phyloP scores from a whole-genome alignment of 225 moss, liverwort and hornwort species.

The Bryum argenteum region DNA sequence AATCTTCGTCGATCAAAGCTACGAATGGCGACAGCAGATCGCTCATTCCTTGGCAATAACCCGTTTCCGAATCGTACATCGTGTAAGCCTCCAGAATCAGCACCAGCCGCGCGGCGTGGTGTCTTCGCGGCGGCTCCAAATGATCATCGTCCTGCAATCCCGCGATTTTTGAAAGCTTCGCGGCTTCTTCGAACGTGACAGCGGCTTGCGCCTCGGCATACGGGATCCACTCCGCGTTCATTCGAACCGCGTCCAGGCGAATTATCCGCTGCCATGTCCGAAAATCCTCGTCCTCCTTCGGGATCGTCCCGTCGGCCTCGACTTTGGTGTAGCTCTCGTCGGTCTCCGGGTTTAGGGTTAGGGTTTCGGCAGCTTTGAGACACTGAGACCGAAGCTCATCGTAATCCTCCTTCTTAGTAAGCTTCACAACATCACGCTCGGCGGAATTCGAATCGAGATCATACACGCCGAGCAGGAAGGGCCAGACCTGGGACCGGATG shows the following conservation, averaged over 20 bases:
- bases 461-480: conserved; percentile 90
- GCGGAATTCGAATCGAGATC: conserved; percentile 68
- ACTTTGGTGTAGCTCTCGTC: conserved; percentile 18
- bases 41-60: conserved; percentile 99
- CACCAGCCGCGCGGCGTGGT: conserved; percentile 94
- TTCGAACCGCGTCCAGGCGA: conserved; percentile 86
- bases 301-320: conserved; percentile 28
- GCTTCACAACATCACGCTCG: conserved; percentile 64
- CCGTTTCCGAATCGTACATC: conserved; percentile 81
- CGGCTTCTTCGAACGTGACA: conserved; percentile 82
- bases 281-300: conserved; percentile 74
- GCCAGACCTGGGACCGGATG: conserved; percentile 89
- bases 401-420: conserved; percentile 57
- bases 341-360: conserved; percentile 27
- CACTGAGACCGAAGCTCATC: conserved; percentile 50
- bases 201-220: conserved; percentile 82
- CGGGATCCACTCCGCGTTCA: conserved; percentile 99
- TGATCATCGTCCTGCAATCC: conserved; percentile 87
- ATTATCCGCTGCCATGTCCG: conserved; percentile 94
- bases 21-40: conserved; percentile 95
- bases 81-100: conserved; percentile 92
- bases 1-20: conserved; percentile 83
- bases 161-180: conserved; percentile 61
- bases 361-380: conserved; percentile 44
- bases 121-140: conserved; percentile 79